phyloP scores from a whole-genome alignment of 495 filamentous ascomycete genomes.

The Xylaria cubensis region DNA sequence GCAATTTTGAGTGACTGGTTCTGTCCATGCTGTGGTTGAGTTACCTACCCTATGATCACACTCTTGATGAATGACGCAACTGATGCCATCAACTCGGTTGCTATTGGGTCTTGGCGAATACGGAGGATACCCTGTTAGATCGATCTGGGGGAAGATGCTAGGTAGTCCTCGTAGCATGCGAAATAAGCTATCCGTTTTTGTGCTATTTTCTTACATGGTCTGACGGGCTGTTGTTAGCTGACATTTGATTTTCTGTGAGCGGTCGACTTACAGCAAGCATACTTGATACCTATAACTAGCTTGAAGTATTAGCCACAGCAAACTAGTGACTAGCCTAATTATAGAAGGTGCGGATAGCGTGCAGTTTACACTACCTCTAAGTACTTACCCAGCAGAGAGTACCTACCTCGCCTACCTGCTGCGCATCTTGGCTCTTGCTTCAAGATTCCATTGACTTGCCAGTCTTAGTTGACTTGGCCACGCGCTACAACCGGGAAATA shows the following conservation, averaged over 20 bases:
- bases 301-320: neutral
- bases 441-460: neutral
- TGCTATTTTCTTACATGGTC: neutral
- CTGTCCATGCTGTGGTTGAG: neutral
- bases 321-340: conserved; percentile 1
- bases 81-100: neutral
- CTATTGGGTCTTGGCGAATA: neutral
- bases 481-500: neutral
- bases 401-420: neutral
- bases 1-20: neutral
- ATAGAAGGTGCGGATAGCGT: neutral
- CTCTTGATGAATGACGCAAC: neutral
- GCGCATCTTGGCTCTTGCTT: neutral
- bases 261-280: neutral
- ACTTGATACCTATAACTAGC: neutral
- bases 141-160: neutral
- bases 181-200: neutral
- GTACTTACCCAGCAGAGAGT: neutral
- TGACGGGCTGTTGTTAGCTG: neutral
- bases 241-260: neutral
- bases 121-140: neutral
- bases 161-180: neutral
- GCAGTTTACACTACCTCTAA: neutral
- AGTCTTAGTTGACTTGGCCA: neutral
- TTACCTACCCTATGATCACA: neutral